Conservation (phyloP, 108 stramenopile species). For the Stephanodiscus triporus region DNA sequence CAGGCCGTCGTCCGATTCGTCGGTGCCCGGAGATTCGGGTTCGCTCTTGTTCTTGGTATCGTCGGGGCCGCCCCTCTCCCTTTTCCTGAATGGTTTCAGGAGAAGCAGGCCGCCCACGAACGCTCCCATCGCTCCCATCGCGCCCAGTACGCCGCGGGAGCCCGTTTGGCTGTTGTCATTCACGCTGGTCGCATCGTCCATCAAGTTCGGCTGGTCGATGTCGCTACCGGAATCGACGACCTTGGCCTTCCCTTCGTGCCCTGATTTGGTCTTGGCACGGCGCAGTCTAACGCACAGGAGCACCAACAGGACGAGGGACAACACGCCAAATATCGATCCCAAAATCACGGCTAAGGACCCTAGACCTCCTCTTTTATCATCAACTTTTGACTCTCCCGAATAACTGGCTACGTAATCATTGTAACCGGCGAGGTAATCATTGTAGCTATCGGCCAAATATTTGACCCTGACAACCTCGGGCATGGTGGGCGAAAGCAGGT, state of each 20-base stretch:
- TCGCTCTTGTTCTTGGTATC: conserved; percentile 5
- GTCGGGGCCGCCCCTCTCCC: neutral
- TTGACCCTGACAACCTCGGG: conserved; percentile 39
- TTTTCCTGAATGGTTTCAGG: neutral
- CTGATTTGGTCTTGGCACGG: neutral
- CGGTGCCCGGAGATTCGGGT: conserved; percentile 14
- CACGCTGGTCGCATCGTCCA: conserved; percentile 1
- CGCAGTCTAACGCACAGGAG: neutral
- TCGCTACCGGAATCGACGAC: neutral
- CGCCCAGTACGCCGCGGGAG: neutral
- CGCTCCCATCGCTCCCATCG: neutral
- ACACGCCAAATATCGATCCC: neutral
- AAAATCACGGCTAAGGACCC: neutral
- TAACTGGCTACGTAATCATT: conserved; percentile 14
- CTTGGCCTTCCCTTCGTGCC: neutral
- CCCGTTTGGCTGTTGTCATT: neutral
- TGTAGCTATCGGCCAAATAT: conserved; percentile 34
- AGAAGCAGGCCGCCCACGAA: conserved; percentile 1
- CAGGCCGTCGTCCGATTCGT: conserved; percentile 23
- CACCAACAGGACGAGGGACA: neutral
- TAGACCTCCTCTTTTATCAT: neutral
- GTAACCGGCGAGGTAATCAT: conserved; percentile 13
- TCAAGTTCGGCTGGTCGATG: neutral
- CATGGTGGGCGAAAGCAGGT: conserved; percentile 19
- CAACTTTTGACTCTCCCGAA: neutral